These are phyloP conservation scores for Clavispora vitiphila DNA, from an alignment of 805 yeast species.

Conservation along the genomic window DNA sequence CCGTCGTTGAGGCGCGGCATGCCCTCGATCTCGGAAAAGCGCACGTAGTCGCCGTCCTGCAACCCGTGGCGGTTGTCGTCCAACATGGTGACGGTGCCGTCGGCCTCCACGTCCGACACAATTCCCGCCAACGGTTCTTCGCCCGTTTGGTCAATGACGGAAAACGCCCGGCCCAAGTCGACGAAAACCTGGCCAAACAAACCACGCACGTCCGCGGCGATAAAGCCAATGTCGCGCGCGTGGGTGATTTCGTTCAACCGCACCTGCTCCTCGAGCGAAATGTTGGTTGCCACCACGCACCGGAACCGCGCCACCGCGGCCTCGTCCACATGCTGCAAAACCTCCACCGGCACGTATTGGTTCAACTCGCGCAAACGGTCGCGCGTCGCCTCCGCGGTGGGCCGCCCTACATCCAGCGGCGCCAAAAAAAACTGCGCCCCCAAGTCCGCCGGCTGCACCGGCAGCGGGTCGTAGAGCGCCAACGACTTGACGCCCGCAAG, in stretches of 20 bases:
- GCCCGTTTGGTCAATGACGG: constrained; percentile 81
- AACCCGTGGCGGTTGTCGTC: constrained; percentile 91
- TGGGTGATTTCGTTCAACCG: constrained; percentile 75
- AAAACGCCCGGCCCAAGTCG: constrained; percentile 81
- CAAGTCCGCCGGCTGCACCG: constrained; percentile 63
- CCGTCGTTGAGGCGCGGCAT: constrained; percentile 71
- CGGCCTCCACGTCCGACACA: constrained; percentile 78
- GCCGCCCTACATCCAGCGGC: constrained; percentile 67
- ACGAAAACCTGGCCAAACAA: constrained; percentile 84
- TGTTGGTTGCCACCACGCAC: constrained; percentile 80
- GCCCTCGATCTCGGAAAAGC: constrained; percentile 82
- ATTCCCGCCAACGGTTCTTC: constrained; percentile 89
- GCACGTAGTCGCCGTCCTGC: constrained; percentile 87
- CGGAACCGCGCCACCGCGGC: constrained; percentile 55
- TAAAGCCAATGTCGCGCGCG: constrained; percentile 65
- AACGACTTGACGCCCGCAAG: constrained; percentile 95
- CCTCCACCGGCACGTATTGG: constrained; percentile 81
- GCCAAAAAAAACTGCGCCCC: constrained; percentile 85
- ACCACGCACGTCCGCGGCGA: constrained; percentile 80
- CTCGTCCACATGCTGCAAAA: constrained; percentile 52
- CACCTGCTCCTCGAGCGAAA: constrained; percentile 67
- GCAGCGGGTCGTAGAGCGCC: constrained; percentile 75
- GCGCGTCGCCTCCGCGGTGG: constrained; percentile 70
- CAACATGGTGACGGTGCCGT: constrained; percentile 90
- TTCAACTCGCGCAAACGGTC: constrained; percentile 75